phyloP scores from a whole-genome alignment of 2,329 filamentous ascomycete species.

The Lasiodiplodia sp. region DNA sequence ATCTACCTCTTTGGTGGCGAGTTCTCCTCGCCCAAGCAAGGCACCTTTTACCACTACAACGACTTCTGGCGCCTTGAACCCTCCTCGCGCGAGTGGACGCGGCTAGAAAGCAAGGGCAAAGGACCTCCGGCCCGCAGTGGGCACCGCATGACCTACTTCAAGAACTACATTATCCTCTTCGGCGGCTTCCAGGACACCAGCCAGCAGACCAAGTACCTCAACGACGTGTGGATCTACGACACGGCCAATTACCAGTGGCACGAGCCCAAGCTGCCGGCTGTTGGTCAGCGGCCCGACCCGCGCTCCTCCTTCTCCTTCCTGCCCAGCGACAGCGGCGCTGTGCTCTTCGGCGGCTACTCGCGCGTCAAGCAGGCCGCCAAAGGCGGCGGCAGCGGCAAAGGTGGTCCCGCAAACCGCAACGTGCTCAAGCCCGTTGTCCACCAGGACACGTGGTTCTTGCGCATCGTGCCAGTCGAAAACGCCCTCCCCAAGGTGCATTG shows the following conservation, averaged over 20 bases:
- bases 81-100: slow-evolving; percentile 84
- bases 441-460: slow-evolving; percentile 92
- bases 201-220: slow-evolving; percentile 90
- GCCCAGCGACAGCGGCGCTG: slow-evolving; percentile 87
- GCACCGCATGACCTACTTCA: slow-evolving; percentile 95
- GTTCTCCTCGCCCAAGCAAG: slow-evolving; percentile 95
- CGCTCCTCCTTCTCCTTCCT: slow-evolving; percentile 91
- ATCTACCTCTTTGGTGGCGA: slow-evolving; percentile 96
- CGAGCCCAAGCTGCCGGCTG: slow-evolving; percentile 75
- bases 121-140: slow-evolving; percentile 85
- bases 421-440: slow-evolving; percentile 87
- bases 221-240: slow-evolving; percentile 96
- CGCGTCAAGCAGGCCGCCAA: slow-evolving; percentile 73
- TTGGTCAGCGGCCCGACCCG: slow-evolving; percentile 86
- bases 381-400: slow-evolving; percentile 54
- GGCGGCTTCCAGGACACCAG: slow-evolving; percentile 98
- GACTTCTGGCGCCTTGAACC: slow-evolving; percentile 97
- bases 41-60: slow-evolving; percentile 98
- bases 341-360: slow-evolving; percentile 93
- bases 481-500: slow-evolving; percentile 79
- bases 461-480: slow-evolving; percentile 73
- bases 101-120: slow-evolving; percentile 81
- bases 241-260: slow-evolving; percentile 87
- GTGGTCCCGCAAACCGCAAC: slow-evolving; percentile 68
- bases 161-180: slow-evolving; percentile 95